Evolutionary conservation across 306 rosid genomes (phyloP).

Genomic region (Fagus sylvatica): DNA sequence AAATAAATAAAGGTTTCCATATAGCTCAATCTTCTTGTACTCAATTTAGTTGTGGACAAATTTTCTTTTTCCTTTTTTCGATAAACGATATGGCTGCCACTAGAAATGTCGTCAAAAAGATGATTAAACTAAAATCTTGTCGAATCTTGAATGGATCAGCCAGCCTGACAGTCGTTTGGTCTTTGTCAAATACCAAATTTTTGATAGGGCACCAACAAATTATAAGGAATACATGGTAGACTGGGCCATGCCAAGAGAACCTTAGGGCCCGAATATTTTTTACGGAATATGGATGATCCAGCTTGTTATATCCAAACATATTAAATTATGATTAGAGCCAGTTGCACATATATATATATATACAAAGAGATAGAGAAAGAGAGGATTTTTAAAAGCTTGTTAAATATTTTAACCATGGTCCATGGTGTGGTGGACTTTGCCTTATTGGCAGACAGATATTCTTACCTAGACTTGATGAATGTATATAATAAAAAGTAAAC

Average conservation of each 20-base stretch:
- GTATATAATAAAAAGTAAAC: slow-evolving; percentile 19
- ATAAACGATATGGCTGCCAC: no score
- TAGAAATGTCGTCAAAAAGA: background rate
- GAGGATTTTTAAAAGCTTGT: background rate
- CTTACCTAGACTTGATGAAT: slow-evolving; percentile 29
- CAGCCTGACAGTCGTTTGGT: background rate
- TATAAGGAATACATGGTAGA: no score
- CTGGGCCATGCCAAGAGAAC: background rate
- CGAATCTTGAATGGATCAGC: background rate
- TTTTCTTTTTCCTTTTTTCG: no score
- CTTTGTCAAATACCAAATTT: background rate
- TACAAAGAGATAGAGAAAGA: background rate
- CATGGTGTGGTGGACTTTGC: slow-evolving; percentile 45
- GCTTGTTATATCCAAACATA: background rate
- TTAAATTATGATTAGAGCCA: background rate
- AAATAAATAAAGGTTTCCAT: no score
- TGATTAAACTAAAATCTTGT: background rate
- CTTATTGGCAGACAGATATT: slow-evolving; percentile 60
- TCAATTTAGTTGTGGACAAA: no score
- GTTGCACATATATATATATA: background rate
- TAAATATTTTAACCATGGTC: no score
- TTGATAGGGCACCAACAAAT: background rate
- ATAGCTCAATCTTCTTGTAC: no score
- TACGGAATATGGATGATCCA: background rate
- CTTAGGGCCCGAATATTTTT: background rate